Percentiles rank a stretch among this genome's conserved stretches.
phyloP scores from a whole-genome alignment of 2,329 filamentous ascomycete genomes.

The Calonectria henricotiae region DNA sequence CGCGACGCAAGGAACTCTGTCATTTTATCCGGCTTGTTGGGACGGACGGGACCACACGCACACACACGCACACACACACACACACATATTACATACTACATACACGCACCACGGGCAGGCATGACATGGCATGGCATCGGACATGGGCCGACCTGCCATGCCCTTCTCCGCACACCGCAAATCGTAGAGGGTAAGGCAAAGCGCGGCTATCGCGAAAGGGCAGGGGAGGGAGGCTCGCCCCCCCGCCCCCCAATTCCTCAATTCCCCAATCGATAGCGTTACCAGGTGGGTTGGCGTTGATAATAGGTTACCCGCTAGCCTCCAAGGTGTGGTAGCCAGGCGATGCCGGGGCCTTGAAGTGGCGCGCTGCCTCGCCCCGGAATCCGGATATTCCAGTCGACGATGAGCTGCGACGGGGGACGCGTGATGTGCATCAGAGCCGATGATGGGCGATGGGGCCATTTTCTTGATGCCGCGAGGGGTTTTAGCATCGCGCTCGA shows the following conservation, averaged over 20 bases:
- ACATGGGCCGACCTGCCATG: slow-evolving; percentile 41
- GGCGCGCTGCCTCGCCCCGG: slow-evolving; percentile 33
- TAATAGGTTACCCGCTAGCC: slow-evolving; percentile 32
- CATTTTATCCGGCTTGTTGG: slow-evolving; percentile 25
- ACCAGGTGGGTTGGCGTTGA: slow-evolving; percentile 35
- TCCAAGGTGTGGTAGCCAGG: slow-evolving; percentile 14
- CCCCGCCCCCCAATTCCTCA: background rate
- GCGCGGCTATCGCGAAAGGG: slow-evolving; percentile 39
- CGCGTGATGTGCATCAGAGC: slow-evolving; percentile 22
- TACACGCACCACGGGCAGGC: slow-evolving; percentile 13
- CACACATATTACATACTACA: background rate
- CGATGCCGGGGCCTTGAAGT: slow-evolving; percentile 24
- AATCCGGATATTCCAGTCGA: slow-evolving; percentile 23
- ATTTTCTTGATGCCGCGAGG: slow-evolving; percentile 13
- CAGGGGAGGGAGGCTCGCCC: background rate
- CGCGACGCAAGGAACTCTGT: slow-evolving; percentile 14
- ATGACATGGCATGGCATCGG: slow-evolving; percentile 9
- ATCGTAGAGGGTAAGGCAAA: slow-evolving; percentile 36
- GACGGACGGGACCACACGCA: background rate
- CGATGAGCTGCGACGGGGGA: background rate
- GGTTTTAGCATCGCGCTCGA: background rate
- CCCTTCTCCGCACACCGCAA: slow-evolving; percentile 45
- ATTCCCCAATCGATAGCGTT: slow-evolving; percentile 23
- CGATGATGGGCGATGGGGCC: slow-evolving; percentile 10
- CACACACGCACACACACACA: background rate